Evolutionary conservation across 2,329 filamentous ascomycete genomes (phyloP).

Genomic region (Geosmithia putterillii): DNA sequence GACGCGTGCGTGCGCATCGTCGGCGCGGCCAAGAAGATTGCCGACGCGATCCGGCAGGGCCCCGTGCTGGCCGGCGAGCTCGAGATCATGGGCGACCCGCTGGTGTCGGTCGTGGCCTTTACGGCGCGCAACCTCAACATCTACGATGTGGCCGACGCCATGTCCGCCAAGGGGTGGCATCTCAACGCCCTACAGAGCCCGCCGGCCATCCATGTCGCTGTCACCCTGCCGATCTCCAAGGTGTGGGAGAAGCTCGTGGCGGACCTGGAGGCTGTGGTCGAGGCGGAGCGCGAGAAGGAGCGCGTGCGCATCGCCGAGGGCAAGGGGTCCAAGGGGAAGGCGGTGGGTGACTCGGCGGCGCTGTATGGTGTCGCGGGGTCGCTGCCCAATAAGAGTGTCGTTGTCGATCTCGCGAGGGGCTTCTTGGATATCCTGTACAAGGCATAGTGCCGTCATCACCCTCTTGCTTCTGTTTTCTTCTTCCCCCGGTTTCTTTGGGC

Average conservation of each 20-base stretch:
- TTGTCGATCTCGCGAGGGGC: conserved; percentile 77
- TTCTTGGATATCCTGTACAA: conserved; percentile 93
- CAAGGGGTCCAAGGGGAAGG: conserved; percentile 51
- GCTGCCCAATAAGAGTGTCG: conserved; percentile 88
- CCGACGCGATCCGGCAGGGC: conserved; percentile 57
- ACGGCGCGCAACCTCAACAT: conserved; percentile 73
- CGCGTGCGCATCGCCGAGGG: conserved; percentile 58
- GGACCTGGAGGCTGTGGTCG: conserved; percentile 56
- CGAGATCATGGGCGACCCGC: conserved; percentile 68
- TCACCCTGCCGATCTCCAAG: conserved; percentile 75
- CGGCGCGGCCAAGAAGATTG: conserved; percentile 72
- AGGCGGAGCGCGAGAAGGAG: conserved; percentile 72
- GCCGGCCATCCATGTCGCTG: conserved; percentile 84
- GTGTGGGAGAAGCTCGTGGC: conserved; percentile 67
- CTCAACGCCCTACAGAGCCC: conserved; percentile 88
- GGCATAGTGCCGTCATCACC: no score
- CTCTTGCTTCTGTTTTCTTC: no score
- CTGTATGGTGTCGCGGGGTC: conserved; percentile 93
- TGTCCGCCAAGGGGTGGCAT: conserved; percentile 82
- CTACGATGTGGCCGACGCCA: conserved; percentile 87
- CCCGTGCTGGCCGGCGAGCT: conserved; percentile 61
- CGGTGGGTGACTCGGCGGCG: conserved; percentile 69
- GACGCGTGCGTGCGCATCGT: conserved; percentile 82
- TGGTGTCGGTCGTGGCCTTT: conserved; percentile 88
- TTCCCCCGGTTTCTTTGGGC: no score